phyloP scores from a whole-genome alignment of 805 yeast species.

The Millerago galiae region DNA sequence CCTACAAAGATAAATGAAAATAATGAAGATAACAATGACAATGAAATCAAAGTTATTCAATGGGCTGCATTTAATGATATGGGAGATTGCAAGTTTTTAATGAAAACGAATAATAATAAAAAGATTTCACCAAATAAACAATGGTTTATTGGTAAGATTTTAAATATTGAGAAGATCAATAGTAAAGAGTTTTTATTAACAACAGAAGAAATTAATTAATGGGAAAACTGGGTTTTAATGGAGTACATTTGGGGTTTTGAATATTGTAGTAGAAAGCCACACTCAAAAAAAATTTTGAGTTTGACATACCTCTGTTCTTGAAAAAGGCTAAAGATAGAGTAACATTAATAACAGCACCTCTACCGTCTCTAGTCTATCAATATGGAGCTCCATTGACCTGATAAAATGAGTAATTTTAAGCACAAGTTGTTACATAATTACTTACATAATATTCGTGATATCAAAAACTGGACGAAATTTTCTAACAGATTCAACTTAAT shows the following conservation, averaged over 20 bases:
- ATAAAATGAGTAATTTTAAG: no score
- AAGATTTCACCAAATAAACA: conserved; percentile 42
- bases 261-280: no score
- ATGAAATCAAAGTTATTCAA: conserved; percentile 4
- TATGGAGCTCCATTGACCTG: no score
- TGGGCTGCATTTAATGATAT: conserved; percentile 93
- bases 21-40: not conserved
- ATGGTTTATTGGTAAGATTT: conserved; percentile 76
- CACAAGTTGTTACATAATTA: no score
- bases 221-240: not conserved
- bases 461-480: not conserved
- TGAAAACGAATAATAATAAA: conserved; percentile 35
- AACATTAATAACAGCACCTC: no score
- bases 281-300: no score
- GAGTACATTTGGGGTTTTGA: no score
- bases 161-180: conserved; percentile 36
- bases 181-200: conserved; percentile 16
- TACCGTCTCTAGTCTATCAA: no score
- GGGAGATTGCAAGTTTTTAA: conserved; percentile 79
- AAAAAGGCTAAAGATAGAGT: no score
- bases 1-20: conserved; percentile 44
- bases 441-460: not conserved
- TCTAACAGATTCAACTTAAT: not conserved
- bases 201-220: conserved; percentile 14
- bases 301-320: no score